Evolutionary conservation across 495 filamentous ascomycete species (phyloP), one percentile per base, ranked within the genome.

Genomic region (Hypoxylon fragiforme): DNA sequence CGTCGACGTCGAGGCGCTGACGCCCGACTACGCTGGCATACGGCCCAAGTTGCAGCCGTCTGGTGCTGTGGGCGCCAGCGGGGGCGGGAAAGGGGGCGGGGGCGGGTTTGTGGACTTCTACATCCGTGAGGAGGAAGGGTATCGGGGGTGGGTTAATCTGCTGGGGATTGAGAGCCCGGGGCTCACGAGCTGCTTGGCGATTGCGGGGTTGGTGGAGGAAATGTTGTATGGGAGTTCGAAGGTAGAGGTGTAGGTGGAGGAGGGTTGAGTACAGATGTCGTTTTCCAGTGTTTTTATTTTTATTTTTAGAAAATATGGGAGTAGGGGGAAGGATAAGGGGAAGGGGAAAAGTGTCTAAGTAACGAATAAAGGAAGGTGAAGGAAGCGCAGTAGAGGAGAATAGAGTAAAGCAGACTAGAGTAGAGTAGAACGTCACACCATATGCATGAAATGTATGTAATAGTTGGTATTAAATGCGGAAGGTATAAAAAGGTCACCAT

Each of bases 121-220:
- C 7, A 90, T 98, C 38, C 71, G 78, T 57, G 82, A 82, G 64
- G 94, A 97, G 70, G 82, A 92, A 14, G 94, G 88, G 0, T 89
- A 80, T 63, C 70, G 80, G 13, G 91, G 91, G n/a, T 96, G 91
- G 79, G 81, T 97, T 15, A 97, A 97, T 72, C 67, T 97, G 57
- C 64, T 97, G 62, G 91, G 90, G 5, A 96, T 98, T 68, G 94
- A 98, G 73, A 95, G 90, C 73, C 94, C 94, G 0, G 95, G 94
- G 39, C 74, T 98, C 69, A 98, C 94, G 21, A 92, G 88, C 67
- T 84, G 77, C 48, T 76, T 98, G 74, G 91, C 91, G 8, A 96
- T 98, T 73, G 92, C 76, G 9, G 90, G 95, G 62, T 82, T 82
- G 78, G 94, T 96, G 13, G 75, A 86, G 63, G 75, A 71, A 12